Evolutionary conservation across 2,329 filamentous ascomycete species (phyloP).

Genomic region (Chaetothyriales sp.): DNA sequence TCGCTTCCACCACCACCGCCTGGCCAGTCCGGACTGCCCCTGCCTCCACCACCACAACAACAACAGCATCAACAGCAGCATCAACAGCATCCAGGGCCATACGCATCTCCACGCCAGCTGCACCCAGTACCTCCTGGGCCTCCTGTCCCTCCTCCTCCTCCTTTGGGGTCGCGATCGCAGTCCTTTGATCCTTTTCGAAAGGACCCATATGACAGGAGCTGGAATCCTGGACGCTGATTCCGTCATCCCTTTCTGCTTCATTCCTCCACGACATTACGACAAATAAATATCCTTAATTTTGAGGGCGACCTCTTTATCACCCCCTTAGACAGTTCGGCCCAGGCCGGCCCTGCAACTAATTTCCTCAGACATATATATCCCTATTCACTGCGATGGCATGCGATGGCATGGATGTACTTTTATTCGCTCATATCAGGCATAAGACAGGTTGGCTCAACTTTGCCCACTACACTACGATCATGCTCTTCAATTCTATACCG

Average conservation of each 20-base stretch:
- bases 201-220: slow-evolving; percentile 10
- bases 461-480: neutral
- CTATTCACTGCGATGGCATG: neutral
- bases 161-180: slow-evolving; percentile 9
- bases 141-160: neutral
- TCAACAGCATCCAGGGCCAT: slow-evolving; percentile 5
- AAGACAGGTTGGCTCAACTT: neutral
- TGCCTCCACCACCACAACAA: slow-evolving; percentile 6
- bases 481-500: neutral
- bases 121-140: slow-evolving; percentile 7
- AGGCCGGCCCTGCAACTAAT: neutral
- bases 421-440: no score
- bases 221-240: slow-evolving; percentile 7
- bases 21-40: slow-evolving; percentile 5
- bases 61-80: no score
- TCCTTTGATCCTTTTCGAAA: slow-evolving; percentile 14
- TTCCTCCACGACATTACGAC: neutral
- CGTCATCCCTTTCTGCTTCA: neutral
- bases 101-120: slow-evolving; percentile 6
- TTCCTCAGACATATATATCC: neutral
- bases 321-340: neutral
- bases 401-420: neutral
- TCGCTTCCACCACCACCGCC: neutral
- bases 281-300: neutral
- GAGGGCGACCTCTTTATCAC: neutral